Evolutionary conservation across 768 basidiomycete genomes (phyloP), one percentile per base, ranked within the genome.

Genomic region (Serendipita indica): DNA sequence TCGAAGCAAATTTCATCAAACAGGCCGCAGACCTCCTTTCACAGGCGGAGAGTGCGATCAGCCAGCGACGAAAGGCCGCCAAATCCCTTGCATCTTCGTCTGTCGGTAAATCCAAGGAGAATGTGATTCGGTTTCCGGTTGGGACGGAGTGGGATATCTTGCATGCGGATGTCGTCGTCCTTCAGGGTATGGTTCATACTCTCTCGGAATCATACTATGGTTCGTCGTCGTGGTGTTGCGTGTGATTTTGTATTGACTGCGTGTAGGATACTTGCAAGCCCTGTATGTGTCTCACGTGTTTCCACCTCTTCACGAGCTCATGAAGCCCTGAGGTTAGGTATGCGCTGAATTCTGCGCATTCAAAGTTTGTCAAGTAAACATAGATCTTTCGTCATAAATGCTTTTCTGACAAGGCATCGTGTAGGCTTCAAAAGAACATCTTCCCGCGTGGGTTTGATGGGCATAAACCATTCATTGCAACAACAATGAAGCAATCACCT

Each of bases 111-210:
- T 6, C 70, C 73, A 18, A n/a, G n/a, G n/a, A n/a, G n/a, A n/a
- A n/a, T n/a, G 5, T 16, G 16, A 18, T 33, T 12, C 70, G 74
- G 12, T 86, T 84, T 66, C 67, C 76, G 2, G 70, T 82, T 1
- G 86, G 84, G 4, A 67, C 83, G 5, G 86, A 89, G 64, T 89
- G 80, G 77, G 87, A 89, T 64, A 75, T 89, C 35, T 66, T 89
- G 10, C 77, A 81, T 62, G 82, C 87, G 0, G 87, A 89, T 64
- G 78, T 82, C 0, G 75, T 83, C 4, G 77, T 89, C 3, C 68
- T 89, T 35, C 72, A 83, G 3, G 87, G 86, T 0, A 69, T 89
- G 57, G 84, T 81, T 0, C 77, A 82, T 63, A 85, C 82, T 6
- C 69, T 88, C 37, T 81, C 79, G 5, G 63, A 64, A 58, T 59